phyloP scores from a whole-genome alignment of 176 grass and related monocot genomes.

The Eragrostis curvula region DNA sequence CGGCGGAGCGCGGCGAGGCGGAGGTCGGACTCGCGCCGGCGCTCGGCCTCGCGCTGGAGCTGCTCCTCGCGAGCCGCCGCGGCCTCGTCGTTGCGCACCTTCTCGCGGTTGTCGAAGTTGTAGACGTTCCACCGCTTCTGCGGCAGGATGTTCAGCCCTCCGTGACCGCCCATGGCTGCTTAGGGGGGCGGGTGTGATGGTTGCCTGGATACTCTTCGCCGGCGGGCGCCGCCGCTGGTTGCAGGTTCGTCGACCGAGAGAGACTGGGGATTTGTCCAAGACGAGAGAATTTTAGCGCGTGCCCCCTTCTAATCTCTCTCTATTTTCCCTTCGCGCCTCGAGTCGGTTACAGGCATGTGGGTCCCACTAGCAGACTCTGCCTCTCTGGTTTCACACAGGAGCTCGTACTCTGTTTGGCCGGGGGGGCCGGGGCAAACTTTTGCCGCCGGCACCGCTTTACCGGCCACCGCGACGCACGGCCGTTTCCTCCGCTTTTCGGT shows the following conservation, averaged over 20 bases:
- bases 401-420: too few species aligned
- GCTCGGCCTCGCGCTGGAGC: constrained; percentile 76
- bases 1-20: constrained; percentile 71
- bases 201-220: too few species aligned
- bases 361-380: too few species aligned
- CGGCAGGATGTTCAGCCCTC: constrained; percentile 89
- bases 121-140: constrained; percentile 99
- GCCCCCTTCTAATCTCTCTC: neutral
- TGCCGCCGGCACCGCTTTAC: too few species aligned
- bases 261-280: neutral
- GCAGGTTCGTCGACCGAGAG: neutral
- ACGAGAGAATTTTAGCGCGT: neutral
- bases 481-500: too few species aligned
- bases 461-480: too few species aligned
- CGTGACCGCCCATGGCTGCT: constrained; percentile 83
- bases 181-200: too few species aligned
- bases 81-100: constrained; percentile 83
- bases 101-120: constrained; percentile 95
- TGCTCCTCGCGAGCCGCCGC: constrained; percentile 88
- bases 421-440: too few species aligned
- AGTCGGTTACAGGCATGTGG: too few species aligned
- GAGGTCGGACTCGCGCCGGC: constrained; percentile 72
- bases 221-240: too few species aligned
- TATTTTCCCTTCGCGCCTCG: neutral
- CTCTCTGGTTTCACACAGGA: too few species aligned